Evolutionary conservation across 495 filamentous ascomycete species (phyloP).

Genomic region (Clavariopsis aquatica): DNA sequence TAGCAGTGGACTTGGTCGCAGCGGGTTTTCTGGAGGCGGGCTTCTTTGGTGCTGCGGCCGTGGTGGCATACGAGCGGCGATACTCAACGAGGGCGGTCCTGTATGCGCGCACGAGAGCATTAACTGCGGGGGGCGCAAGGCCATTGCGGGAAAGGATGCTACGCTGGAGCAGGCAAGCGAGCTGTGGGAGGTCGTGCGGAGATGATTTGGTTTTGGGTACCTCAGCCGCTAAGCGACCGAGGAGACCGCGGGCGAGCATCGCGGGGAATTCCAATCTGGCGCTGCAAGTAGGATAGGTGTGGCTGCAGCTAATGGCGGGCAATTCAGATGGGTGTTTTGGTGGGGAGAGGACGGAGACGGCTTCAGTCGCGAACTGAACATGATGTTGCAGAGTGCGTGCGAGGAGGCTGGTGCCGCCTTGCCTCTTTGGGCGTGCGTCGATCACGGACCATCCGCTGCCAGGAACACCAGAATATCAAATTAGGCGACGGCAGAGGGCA

Average conservation of each 20-base stretch:
- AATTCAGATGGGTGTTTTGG: slow-evolving; percentile 7
- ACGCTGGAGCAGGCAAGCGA: slow-evolving; percentile 32
- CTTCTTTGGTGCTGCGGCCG: slow-evolving; percentile 2
- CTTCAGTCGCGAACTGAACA: slow-evolving; percentile 11
- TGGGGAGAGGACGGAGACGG: slow-evolving; percentile 5
- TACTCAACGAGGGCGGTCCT: slow-evolving; percentile 14
- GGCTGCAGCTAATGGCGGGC: slow-evolving; percentile 5
- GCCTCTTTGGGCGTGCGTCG: neutral
- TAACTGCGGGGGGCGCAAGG: slow-evolving; percentile 14
- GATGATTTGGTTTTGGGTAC: slow-evolving; percentile 39
- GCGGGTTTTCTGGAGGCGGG: neutral
- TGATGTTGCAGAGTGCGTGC: neutral
- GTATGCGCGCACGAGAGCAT: slow-evolving; percentile 25
- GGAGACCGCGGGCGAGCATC: slow-evolving; percentile 38
- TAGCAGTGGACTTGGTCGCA: slow-evolving; percentile 21
- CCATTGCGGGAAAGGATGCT: slow-evolving; percentile 26
- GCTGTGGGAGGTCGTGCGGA: slow-evolving; percentile 38
- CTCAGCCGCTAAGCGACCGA: slow-evolving; percentile 39
- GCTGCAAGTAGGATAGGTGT: neutral
- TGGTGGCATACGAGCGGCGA: slow-evolving; percentile 36
- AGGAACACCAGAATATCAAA: neutral
- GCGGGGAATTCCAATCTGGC: neutral
- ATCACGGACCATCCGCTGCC: neutral
- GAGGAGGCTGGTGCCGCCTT: neutral
- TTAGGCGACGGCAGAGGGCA: too few relatives aligned